phyloP scores from a whole-genome alignment of 768 basidiomycete genomes.

The Leccinellum luteum region DNA sequence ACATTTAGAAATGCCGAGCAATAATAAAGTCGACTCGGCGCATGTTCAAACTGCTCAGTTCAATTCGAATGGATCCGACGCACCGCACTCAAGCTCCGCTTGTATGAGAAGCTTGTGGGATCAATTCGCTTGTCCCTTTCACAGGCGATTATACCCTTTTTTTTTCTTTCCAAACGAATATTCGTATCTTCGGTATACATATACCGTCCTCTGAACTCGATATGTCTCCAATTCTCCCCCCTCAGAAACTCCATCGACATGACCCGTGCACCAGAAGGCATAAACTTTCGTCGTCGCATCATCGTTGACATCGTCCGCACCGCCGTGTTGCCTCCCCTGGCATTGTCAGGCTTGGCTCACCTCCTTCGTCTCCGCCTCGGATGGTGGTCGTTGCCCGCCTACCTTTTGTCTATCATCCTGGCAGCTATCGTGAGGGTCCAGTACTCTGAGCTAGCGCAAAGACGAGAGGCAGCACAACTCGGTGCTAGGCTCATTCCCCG shows the following conservation, averaged over 20 bases:
- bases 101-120: not conserved
- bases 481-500: slow-evolving; percentile 53
- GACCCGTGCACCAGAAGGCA: not conserved
- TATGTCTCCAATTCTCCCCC: slow-evolving; percentile 4
- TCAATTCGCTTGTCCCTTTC: slow-evolving; percentile 12
- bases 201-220: not conserved
- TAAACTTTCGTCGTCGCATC: slow-evolving; percentile 48
- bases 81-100: slow-evolving; percentile 14
- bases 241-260: not conserved
- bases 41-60: not conserved
- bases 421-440: slow-evolving; percentile 38
- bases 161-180: slow-evolving; percentile 12
- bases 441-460: slow-evolving; percentile 37
- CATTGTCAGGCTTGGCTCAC: slow-evolving; percentile 32
- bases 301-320: slow-evolving; percentile 43
- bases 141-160: slow-evolving; percentile 8
- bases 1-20: not conserved
- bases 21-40: not conserved
- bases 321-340: slow-evolving; percentile 40
- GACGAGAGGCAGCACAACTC: slow-evolving; percentile 43
- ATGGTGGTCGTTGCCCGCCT: slow-evolving; percentile 34
- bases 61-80: not conserved
- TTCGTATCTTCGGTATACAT: slow-evolving; percentile 12
- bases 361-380: slow-evolving; percentile 34
- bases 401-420: slow-evolving; percentile 40